Evolutionary conservation across 2,329 filamentous ascomycete genomes (phyloP).

Genomic region (Penicillium sp.): DNA sequence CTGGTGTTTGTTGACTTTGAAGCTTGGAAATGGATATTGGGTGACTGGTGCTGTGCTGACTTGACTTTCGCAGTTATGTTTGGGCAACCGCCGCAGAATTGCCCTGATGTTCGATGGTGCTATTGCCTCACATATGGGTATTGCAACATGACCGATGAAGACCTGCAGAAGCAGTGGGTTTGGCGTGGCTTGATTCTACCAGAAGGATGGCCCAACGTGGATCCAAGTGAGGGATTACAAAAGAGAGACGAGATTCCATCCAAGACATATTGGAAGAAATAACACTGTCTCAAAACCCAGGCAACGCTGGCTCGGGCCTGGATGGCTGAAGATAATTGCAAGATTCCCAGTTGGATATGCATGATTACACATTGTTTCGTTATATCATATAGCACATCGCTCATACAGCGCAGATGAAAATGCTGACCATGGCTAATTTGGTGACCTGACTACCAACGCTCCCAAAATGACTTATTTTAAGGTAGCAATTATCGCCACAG

Average conservation of each 20-base stretch:
- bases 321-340: too few relatives aligned
- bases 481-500: conserved; percentile 43
- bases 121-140: conserved; percentile 36
- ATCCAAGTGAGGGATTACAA: neutral
- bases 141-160: conserved; percentile 31
- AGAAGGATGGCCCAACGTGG: conserved; percentile 25
- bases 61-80: conserved; percentile 31
- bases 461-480: neutral
- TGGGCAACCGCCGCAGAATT: conserved; percentile 32
- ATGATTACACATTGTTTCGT: conserved; percentile 12
- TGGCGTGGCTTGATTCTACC: conserved; percentile 32
- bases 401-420: conserved; percentile 1
- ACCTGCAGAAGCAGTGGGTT: conserved; percentile 30
- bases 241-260: neutral
- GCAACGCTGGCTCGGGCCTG: conserved; percentile 5
- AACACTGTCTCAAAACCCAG: neutral
- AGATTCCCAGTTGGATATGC: neutral
- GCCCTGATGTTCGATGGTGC: conserved; percentile 27
- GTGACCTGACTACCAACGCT: neutral
- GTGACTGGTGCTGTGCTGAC: conserved; percentile 6
- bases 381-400: conserved; percentile 15
- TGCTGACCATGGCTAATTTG: neutral
- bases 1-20: conserved; percentile 2
- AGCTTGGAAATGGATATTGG: too few relatives aligned
- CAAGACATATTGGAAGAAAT: neutral